Evolutionary conservation across 768 basidiomycete species (phyloP).

Genomic region (Saitozyma podzolica): DNA sequence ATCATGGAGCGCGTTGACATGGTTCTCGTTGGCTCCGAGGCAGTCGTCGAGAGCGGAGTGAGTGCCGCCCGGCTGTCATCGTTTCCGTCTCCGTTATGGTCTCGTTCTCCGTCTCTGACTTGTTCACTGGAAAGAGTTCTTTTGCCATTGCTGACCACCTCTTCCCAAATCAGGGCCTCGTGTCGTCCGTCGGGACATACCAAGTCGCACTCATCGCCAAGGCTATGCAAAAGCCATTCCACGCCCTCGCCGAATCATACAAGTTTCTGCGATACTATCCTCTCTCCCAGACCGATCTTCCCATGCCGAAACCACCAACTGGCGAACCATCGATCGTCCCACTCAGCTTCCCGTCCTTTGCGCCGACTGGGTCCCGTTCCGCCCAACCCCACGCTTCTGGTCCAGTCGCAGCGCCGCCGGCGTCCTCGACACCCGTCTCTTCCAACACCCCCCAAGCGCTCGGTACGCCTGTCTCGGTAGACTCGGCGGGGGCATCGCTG

Average conservation of each 20-base stretch:
- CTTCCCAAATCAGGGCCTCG: conserved; percentile 22
- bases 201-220: conserved; percentile 96
- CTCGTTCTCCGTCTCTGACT: background rate
- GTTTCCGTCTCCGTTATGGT: conserved; percentile 55
- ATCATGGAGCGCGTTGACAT: conserved; percentile 95
- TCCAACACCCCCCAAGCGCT: conserved; percentile 6
- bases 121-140: background rate
- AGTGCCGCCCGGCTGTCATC: conserved; percentile 61
- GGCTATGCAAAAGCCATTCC: conserved; percentile 91
- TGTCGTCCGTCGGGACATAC: conserved; percentile 73
- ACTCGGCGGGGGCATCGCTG: background rate
- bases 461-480: background rate
- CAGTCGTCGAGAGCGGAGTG: conserved; percentile 88
- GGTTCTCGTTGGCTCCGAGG: conserved; percentile 94
- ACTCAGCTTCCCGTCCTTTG: conserved; percentile 7
- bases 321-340: conserved; percentile 1
- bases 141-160: background rate
- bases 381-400: too few relatives aligned
- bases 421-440: conserved; percentile 67
- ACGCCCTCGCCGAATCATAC: conserved; percentile 93
- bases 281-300: conserved; percentile 51
- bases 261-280: conserved; percentile 97
- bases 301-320: conserved; percentile 17
- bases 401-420: too few relatives aligned
- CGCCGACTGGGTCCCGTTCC: too few relatives aligned